Base-by-base conservation (phyloP, 176 grass and related monocot species). In the Paspalum vaginatum region DNA sequence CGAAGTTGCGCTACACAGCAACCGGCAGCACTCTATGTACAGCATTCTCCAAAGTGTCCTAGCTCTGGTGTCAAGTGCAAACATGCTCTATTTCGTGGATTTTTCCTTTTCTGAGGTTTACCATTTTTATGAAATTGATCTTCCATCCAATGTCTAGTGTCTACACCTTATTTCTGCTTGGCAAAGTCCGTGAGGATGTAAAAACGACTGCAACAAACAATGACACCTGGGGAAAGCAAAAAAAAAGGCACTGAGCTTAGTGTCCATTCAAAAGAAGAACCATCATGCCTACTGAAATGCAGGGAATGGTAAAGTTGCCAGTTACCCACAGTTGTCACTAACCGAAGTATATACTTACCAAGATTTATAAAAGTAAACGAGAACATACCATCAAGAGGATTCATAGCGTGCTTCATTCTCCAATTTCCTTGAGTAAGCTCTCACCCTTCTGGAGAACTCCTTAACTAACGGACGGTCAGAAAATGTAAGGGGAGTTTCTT, bases 401-500 rank as follows among this genome's bases (percentile, higher is more conserved):
- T 70, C 59, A 2, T 50, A 61, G 70, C 58, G 79, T 10, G 69
- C 56, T 76, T 65, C 54, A 16, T 79, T 87, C 73, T 90, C 81
- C 12, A 4, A 48, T 53, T 76, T 91, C 84, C 62, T 93, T 37
- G 85, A 44, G 53, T 85, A 89, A 69, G 46, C 62, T 78, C 81
- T 95, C 66, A 91, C 84, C 85, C 88, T 91, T 77, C 92, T 93
- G 12, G 90, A 93, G 73, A 98, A 98, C 25, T 95, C 96, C 70
- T 83, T 88, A 44, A 98, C 47, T 17, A 76, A 73, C n/a, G 84
- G 84, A 80, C 67, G 64, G n/a, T 98, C 92, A 6, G 90, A 89
- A 83, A 95, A 98, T 65, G 96, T 98, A 84, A 98, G 81, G 4
- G 96, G 92, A 3, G 86, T 95, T 7, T 98, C 96, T 85, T 95